Conservation (phyloP, 225 moss, liverwort and hornwort genomes). For the Pseudisothecium myosuroides region DNA sequence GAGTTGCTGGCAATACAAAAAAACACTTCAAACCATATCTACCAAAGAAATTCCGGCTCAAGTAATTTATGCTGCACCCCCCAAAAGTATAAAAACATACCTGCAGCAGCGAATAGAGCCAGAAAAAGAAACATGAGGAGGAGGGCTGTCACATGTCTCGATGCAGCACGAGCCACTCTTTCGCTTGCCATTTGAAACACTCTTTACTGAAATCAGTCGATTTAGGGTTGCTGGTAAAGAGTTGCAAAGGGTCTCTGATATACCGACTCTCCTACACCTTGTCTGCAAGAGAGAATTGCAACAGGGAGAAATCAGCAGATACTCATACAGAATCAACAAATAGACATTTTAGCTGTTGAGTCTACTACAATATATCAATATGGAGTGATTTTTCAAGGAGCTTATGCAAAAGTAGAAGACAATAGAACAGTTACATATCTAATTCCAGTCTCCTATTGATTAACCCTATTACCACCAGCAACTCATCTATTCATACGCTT, state of each 20-base stretch:
- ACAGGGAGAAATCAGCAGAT: neutral
- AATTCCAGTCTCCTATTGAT: neutral
- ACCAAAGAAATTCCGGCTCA: neutral
- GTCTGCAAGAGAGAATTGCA: neutral
- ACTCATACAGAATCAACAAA: neutral
- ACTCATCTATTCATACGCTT: neutral
- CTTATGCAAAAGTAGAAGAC: no score
- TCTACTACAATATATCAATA: neutral
- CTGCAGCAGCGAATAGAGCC: neutral
- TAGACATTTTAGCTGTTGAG: neutral
- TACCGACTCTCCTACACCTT: neutral
- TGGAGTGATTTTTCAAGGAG: neutral
- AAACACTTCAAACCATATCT: neutral
- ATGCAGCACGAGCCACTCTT: neutral
- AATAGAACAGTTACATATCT: neutral
- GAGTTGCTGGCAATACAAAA: neutral
- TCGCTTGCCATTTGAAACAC: neutral
- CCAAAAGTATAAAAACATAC: neutral
- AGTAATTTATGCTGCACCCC: neutral
- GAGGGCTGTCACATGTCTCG: neutral
- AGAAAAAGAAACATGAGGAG: neutral
- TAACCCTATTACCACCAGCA: neutral
- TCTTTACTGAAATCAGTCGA: neutral
- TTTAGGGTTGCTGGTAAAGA: neutral
- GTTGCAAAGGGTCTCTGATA: neutral